Base-by-base conservation (phyloP, 2,329 filamentous ascomycete genomes). In the Colletotrichum liaoningense region DNA sequence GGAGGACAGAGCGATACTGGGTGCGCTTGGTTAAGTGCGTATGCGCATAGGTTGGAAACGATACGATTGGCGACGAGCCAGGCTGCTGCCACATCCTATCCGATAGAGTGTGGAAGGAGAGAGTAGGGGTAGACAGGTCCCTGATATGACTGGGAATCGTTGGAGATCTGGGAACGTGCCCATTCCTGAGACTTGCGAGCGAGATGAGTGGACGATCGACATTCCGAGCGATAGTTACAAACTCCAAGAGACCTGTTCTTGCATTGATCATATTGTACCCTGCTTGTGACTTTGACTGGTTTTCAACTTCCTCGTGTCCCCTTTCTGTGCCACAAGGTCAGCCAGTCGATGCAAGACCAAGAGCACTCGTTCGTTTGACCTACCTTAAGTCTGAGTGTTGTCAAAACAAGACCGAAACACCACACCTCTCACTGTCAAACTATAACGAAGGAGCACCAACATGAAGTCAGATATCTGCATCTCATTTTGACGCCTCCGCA, bases 401-500 rank as follows among this genome's bases (percentile, higher is more conserved):
- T 22, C 42, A 22, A 49, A 49, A 49, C n/a, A 49, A 22, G 19
- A 4, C 7, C 19, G 6, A 49, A 11, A 11, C 33, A 35, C 33
- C 28, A 12, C 26, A 35, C 22, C 16, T 19, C 4, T 6, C 22
- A 26, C 33, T 35, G n/a, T 38, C n/a, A 5, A 26, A 28, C 7
- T 24, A 46, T 14, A 33, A 46, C 19, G 2, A 8, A 22, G 35
- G n/a, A 52, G 35, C 26, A 52, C 11, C 9, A 54, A 26, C 22
- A n/a, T 49, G 28, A 49, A 72, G 69, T 49, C 64, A 68, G 64
- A 72, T 72, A 63, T 63, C 49, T 56, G 57, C 64, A 62, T 72
- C 64, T 72, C 52, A 52, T 49, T 49, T 68, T 28, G 33, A 70
- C 22, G 49, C 69, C 57, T 28, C 30, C 4, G 52, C 38, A 28